Evolutionary conservation across 495 filamentous ascomycete genomes (phyloP).

Genomic region (Penicillium samsonianum): DNA sequence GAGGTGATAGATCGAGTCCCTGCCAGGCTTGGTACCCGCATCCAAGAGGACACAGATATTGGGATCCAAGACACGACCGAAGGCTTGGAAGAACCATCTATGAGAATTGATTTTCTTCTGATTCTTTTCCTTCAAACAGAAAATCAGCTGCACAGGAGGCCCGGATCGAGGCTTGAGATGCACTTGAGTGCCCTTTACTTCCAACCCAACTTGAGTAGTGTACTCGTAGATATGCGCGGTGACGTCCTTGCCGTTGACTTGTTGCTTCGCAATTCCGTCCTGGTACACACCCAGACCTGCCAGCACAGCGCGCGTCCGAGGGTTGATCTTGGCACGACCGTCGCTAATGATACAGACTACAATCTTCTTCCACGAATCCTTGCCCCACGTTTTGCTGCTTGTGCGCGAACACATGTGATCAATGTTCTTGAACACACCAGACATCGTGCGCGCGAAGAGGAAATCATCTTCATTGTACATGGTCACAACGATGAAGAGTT

Average conservation of each 20-base stretch:
- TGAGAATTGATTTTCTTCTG: slow-evolving; percentile 99
- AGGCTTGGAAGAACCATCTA: slow-evolving; percentile 98
- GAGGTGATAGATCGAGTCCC: slow-evolving; percentile 90
- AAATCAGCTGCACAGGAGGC: slow-evolving; percentile 92
- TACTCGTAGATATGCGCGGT: slow-evolving; percentile 99
- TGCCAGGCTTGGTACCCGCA: slow-evolving; percentile 91
- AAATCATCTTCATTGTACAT: slow-evolving; percentile 99
- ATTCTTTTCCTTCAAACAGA: slow-evolving; percentile 99
- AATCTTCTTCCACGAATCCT: slow-evolving; percentile 99
- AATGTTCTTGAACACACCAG: slow-evolving; percentile 97
- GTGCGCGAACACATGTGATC: slow-evolving; percentile 93
- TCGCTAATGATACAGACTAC: slow-evolving; percentile 98
- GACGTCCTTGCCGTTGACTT: slow-evolving; percentile 95
- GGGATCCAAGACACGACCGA: slow-evolving; percentile 87
- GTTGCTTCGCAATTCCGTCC: slow-evolving; percentile 97
- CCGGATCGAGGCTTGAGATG: slow-evolving; percentile 70
- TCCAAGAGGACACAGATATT: slow-evolving; percentile 97
- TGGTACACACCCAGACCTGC: slow-evolving; percentile 96
- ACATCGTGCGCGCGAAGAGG: slow-evolving; percentile 94
- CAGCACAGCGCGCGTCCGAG: slow-evolving; percentile 83
- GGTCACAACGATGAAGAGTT: slow-evolving; percentile 96
- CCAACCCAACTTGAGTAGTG: slow-evolving; percentile 87
- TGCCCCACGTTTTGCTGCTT: slow-evolving; percentile 95
- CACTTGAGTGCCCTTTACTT: slow-evolving; percentile 86
- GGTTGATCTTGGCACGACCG: slow-evolving; percentile 97